A percentile compares a stretch with the other conserved stretches of the same genome.
Conservation (phyloP, 1,139 yeast genomes). For the Yamadazyma conglobata region DNA sequence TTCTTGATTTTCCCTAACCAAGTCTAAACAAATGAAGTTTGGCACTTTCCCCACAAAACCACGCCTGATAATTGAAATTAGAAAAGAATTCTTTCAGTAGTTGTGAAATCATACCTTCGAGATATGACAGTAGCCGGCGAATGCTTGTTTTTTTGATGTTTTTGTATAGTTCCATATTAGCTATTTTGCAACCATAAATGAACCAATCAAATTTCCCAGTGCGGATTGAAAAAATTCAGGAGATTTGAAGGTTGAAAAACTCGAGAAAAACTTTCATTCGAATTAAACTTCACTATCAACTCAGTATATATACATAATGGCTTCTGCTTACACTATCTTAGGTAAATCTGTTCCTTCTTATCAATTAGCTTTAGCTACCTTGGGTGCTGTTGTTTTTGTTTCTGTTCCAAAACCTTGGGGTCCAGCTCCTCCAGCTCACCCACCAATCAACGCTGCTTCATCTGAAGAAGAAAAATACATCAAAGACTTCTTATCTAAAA, state of each 20-base stretch:
- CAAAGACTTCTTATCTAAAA: conserved; percentile 40
- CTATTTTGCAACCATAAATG: conserved; percentile 18
- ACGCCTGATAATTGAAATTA: too few species aligned
- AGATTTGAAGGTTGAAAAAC: conserved; percentile 1
- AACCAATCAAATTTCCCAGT: conserved; percentile 9
- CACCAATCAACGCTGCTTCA: conserved; percentile 71
- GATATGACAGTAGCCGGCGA: too few species aligned
- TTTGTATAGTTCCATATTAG: too few species aligned
- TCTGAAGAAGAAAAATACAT: conserved; percentile 87
- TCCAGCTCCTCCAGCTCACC: conserved; percentile 53
- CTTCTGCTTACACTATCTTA: conserved; percentile 72
- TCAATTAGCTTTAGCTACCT: conserved; percentile 65
- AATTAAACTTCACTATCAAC: too few species aligned
- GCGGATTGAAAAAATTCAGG: conserved; percentile 2
- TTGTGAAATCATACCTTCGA: too few species aligned
- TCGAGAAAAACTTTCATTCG: background rate
- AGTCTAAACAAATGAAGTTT: too few species aligned
- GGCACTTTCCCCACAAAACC: too few species aligned
- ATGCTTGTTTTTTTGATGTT: too few species aligned
- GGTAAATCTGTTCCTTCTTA: conserved; percentile 79
- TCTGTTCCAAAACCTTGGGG: conserved; percentile 74
- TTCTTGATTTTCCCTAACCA: too few species aligned
- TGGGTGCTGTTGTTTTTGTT: conserved; percentile 56
- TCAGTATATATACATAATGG: conserved; percentile 43
- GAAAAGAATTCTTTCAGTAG: too few species aligned